phyloP scores from a whole-genome alignment of 2,329 filamentous ascomycete species.

The Mycosphaerella sp. region DNA sequence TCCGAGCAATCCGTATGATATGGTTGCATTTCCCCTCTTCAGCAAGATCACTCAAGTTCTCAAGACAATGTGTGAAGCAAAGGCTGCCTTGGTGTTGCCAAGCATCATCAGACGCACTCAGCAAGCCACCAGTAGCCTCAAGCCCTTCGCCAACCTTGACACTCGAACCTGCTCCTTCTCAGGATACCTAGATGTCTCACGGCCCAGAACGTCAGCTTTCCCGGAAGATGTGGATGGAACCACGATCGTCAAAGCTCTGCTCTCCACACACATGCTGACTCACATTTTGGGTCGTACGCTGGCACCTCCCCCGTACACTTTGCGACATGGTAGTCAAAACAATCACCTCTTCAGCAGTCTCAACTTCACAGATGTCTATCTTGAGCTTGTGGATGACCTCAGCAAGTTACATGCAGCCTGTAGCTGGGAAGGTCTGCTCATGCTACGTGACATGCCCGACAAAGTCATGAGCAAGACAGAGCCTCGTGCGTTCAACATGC shows the following conservation, averaged over 20 bases:
- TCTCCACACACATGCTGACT: constrained; percentile 69
- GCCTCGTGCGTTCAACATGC: constrained; percentile 32
- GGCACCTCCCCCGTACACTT: constrained; percentile 26
- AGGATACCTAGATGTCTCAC: constrained; percentile 19
- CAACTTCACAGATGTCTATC: constrained; percentile 80
- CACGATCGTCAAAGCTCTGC: constrained; percentile 67
- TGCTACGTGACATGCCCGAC: constrained; percentile 67
- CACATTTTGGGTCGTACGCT: constrained; percentile 54
- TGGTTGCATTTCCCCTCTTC: constrained; percentile 60
- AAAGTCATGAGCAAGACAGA: constrained; percentile 52
- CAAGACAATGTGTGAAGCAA: constrained; percentile 70
- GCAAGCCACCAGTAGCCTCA: constrained; percentile 59
- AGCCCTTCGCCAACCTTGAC: constrained; percentile 52
- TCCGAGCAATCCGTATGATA: constrained; percentile 70
- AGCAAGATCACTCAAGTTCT: constrained; percentile 68
- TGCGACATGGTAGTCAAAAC: constrained; percentile 46
- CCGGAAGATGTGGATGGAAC: constrained; percentile 56
- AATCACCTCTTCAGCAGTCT: constrained; percentile 66
- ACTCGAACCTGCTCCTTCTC: constrained; percentile 20
- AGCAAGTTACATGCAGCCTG: constrained; percentile 73
- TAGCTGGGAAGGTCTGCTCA: constrained; percentile 74
- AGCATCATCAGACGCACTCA: constrained; percentile 72
- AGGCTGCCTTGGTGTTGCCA: constrained; percentile 73
- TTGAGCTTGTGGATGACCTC: constrained; percentile 64
- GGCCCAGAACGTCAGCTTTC: constrained; percentile 28